phyloP scores from a whole-genome alignment of 1,284 basidiomycete species.

The Papiliotrema terrestris region DNA sequence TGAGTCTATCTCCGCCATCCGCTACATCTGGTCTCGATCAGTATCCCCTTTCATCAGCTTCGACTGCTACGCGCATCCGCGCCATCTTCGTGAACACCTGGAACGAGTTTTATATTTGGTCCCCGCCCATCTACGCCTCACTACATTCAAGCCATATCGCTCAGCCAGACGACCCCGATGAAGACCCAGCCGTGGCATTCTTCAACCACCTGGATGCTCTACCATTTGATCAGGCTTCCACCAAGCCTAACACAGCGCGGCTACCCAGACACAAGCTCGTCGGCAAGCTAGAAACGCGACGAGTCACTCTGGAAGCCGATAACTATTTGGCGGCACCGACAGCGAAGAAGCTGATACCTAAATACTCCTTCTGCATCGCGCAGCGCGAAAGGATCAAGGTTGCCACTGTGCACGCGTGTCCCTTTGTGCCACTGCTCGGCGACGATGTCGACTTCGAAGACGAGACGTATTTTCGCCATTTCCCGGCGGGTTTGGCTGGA shows the following conservation, averaged over 20 bases:
- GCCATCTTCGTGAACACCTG: neutral
- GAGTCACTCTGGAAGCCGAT: neutral
- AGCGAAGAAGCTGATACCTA: neutral
- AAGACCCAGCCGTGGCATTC: neutral
- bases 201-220: neutral
- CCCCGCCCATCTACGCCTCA: neutral
- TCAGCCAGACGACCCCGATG: neutral
- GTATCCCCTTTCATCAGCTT: too few species aligned
- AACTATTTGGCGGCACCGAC: neutral
- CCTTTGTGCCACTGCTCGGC: neutral
- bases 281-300: neutral
- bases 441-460: neutral
- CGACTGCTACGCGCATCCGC: too few species aligned
- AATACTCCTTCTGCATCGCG: neutral
- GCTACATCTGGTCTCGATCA: too few species aligned
- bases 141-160: neutral
- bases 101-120: neutral
- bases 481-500: neutral
- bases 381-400: neutral
- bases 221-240: neutral
- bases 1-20: too few species aligned
- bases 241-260: neutral
- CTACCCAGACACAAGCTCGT: neutral
- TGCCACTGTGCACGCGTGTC: neutral
- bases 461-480: neutral